Base-by-base conservation (phyloP, 768 basidiomycete genomes). In the Lyophyllum decastes region DNA sequence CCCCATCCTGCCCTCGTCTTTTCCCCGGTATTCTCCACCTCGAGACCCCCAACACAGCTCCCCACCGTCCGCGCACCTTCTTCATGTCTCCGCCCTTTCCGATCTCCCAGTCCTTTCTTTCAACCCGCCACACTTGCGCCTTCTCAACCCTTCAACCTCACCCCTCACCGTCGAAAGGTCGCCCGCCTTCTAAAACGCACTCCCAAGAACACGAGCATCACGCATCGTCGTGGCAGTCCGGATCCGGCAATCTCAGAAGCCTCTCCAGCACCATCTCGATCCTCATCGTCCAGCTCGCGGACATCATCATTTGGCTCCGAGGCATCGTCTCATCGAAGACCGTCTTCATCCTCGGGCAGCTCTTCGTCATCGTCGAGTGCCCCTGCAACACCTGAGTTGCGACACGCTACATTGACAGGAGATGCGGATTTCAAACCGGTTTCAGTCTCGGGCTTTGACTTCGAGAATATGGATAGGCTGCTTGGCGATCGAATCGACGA, bases 1-100 rank as follows among this genome's bases (percentile, higher is more conserved):
- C 71, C 69, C 19, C 71, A 67, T 54, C 66, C 71, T 6, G 64
- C 73, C 2, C 55, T 72, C 10, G 49, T 73, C 12, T 60, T 45
- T 24, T 49, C 54, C 22, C 50, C 22, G 5, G 21, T 25, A 12
- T 19, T 25, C 30, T 21, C 55, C 2, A 34, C 27, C 14, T 24
- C 44, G 17, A 55, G 14, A 16, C 30, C 21, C 10, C 24, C 45
- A 21, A 4, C 11, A 50, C 53, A 9, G 5, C 16, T 22, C n/a
- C 33, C 47, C 30, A 22, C 16, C 5, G 25, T 58, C 19, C 34
- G 48, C 34, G 26, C 60, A 14, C 52, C 57, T 12, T 48, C 34
- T 26, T 44, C 61, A 25, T 49, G 12, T 24, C 59, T 24, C 12
- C 54, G 12, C 25, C 50, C 56, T 19, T 55, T 57, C 35, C 49